Evolutionary conservation across 2,329 filamentous ascomycete species (phyloP), one percentile per base, ranked within the genome.

Genomic region (Beauveria varroae): DNA sequence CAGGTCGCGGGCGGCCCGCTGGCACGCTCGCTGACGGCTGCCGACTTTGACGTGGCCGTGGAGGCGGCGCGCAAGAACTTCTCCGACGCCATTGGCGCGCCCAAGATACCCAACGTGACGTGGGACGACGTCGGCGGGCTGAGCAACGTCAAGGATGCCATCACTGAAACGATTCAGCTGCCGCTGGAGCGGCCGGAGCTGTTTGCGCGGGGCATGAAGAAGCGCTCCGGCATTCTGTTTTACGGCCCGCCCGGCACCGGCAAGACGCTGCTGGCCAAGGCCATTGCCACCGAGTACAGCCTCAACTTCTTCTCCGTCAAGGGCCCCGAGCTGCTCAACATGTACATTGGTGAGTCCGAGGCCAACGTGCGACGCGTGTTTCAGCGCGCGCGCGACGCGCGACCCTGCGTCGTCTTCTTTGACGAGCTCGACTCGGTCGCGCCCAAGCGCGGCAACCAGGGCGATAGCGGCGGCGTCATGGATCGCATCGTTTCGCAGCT

Each of bases 151-250:
- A 98, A 98, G 78, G 92, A 96, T 67, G 93, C 93, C n/a, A 89
- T 98, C 58, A 90, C 91, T 72, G 95, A 98, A 74, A 98, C 95
- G 0, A 98, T 98, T 59, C 93, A 97, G 72, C 81, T 98, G 41
- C 95, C 93, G 0, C 83, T 98, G 1, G 91, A 96, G 64, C 83
- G 93, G 10, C 93, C 93, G 1, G 95, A 98, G 73, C 82, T 98
- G 1, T 98, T 98, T 69, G 93, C 93, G 37, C 96, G 93, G 78
- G 95, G 93, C 55, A 95, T 98, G 89, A 97, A 97, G 82, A 98
- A 98, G 78, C 87, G 93, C 47, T 96, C 91, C 24, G 92, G 92
- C 67, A 96, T 96, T 66, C 75, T 96, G 26, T 96, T 96, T 75
- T 96, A 96, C 69, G 92, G 92, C 0, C 92, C 92, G 1, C 92